Conservation (phyloP, 495 filamentous ascomycete genomes). For the Geoglossum glabrum region DNA sequence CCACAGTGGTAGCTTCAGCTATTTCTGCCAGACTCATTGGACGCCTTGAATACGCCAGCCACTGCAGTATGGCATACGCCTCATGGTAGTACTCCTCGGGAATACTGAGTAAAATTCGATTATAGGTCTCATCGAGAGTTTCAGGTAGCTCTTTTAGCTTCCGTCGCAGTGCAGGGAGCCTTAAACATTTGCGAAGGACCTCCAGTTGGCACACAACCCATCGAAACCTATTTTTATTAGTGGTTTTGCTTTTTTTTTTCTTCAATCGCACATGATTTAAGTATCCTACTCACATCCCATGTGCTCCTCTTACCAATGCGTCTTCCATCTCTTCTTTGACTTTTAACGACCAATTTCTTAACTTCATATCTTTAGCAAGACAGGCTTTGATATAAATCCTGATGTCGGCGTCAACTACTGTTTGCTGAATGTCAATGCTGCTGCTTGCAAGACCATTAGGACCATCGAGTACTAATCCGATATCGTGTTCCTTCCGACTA, state of each 20-base stretch:
- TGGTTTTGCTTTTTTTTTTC: background rate
- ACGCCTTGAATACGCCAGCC: slow-evolving; percentile 9
- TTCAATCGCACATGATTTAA: background rate
- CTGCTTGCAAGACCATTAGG: background rate
- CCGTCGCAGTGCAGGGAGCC: slow-evolving; percentile 1
- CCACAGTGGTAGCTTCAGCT: slow-evolving; percentile 4
- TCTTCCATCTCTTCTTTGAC: slow-evolving; percentile 6
- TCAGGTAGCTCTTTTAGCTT: slow-evolving; percentile 7
- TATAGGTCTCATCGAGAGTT: slow-evolving; percentile 13
- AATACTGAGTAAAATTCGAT: slow-evolving; percentile 11
- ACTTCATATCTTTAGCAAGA: slow-evolving; percentile 3
- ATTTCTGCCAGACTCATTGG: slow-evolving; percentile 9
- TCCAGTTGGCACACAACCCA: slow-evolving; percentile 14
- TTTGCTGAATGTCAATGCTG: background rate
- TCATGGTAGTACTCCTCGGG: background rate
- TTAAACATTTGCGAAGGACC: slow-evolving; percentile 5
- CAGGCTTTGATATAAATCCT: slow-evolving; percentile 8
- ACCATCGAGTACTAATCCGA: background rate
- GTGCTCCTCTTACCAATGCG: slow-evolving; percentile 7
- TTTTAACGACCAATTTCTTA: background rate
- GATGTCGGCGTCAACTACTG: slow-evolving; percentile 10
- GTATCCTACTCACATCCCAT: slow-evolving; percentile 11
- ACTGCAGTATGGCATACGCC: slow-evolving; percentile 9
- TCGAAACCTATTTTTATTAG: slow-evolving; percentile 10
- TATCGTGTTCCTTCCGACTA: slow-evolving; percentile 9